Evolutionary conservation across 768 basidiomycete species (phyloP), one percentile per base, ranked within the genome.

Genomic region (Trametes meyenii): DNA sequence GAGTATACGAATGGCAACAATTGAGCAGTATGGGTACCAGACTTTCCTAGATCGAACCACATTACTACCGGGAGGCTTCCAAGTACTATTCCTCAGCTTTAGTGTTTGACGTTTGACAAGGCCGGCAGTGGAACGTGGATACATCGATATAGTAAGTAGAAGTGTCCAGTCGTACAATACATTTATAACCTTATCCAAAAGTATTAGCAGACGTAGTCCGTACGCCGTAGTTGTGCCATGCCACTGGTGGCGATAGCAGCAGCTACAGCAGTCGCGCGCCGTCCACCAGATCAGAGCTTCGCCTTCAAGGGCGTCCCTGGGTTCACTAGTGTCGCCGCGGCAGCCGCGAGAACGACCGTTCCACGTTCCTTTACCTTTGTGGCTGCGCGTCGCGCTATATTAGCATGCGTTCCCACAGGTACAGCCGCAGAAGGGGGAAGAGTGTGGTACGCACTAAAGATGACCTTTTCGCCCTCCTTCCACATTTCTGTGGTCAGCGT

Each of bases 401-500:
- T 23, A 60, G 62, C 44, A 14, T 13, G 11, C 33, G 23, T 48
- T 50, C 42, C 48, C 50, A 50, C 36, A 33, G 49, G 56, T 48
- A 60, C 36, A 12, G 52, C 58, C 51, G 35, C 23, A 58, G 40
- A 17, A 42, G 17, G 26, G 33, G 13, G 42, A 50, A 36, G 54
- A 36, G 26, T n/a, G 43, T 3, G 36, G n/a, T 11, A 83, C 93
- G 72, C 67, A 97, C 94, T 79, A 74, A 99, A 99, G 51, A 98
- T 86, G 56, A 98, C 88, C 76, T 87, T 97, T 62, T 82, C 75
- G 2, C 89, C 92, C 68, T 97, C 94, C 73, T 95, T 97, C 97
- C 97, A 99, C 96, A 98, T 98, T 72, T 93, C 87, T 0, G 96
- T 99, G 14, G 94, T 79, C 54, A 98, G 82, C 1, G 96, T 98